phyloP scores from a whole-genome alignment of 2,329 filamentous ascomycete genomes.

The Monosporascus sp. region DNA sequence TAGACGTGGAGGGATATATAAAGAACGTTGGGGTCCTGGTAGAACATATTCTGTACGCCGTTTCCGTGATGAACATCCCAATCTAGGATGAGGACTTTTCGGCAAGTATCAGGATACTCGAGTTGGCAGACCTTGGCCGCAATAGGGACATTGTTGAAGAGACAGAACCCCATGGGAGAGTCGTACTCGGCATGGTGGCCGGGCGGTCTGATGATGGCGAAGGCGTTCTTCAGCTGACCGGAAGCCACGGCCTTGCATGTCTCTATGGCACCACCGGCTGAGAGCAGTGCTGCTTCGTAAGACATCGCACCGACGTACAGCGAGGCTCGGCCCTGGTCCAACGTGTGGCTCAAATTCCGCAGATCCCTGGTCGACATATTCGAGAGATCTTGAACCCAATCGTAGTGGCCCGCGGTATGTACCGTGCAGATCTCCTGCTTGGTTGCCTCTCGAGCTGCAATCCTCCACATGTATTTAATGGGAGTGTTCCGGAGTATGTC shows the following conservation, averaged over 20 bases:
- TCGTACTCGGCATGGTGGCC: constrained; percentile 91
- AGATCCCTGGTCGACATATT: constrained; percentile 58
- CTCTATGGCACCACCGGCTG: constrained; percentile 90
- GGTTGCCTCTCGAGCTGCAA: constrained; percentile 71
- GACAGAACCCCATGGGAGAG: constrained; percentile 86
- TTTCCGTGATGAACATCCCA: constrained; percentile 86
- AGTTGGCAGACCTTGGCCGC: constrained; percentile 82
- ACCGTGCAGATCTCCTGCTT: constrained; percentile 74
- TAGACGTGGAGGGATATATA: constrained; percentile 96
- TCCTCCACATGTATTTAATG: constrained; percentile 66
- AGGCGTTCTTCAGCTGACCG: constrained; percentile 84
- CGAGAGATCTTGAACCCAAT: constrained; percentile 64
- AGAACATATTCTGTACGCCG: constrained; percentile 94
- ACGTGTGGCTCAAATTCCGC: constrained; percentile 55
- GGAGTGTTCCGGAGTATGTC: constrained; percentile 48
- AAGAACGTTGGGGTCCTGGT: constrained; percentile 86
- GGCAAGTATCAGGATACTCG: constrained; percentile 72
- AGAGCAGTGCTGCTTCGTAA: constrained; percentile 73
- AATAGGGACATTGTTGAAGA: constrained; percentile 97
- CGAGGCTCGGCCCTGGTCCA: constrained; percentile 65
- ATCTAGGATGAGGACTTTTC: constrained; percentile 88
- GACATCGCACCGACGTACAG: constrained; percentile 81
- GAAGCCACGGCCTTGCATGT: constrained; percentile 86
- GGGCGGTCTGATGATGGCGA: constrained; percentile 90
- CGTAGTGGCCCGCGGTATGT: constrained; percentile 71